These are phyloP conservation scores for Tylopilus orsonianus DNA, from an alignment of 1,284 basidiomycete genomes.

Conservation along the genomic window DNA sequence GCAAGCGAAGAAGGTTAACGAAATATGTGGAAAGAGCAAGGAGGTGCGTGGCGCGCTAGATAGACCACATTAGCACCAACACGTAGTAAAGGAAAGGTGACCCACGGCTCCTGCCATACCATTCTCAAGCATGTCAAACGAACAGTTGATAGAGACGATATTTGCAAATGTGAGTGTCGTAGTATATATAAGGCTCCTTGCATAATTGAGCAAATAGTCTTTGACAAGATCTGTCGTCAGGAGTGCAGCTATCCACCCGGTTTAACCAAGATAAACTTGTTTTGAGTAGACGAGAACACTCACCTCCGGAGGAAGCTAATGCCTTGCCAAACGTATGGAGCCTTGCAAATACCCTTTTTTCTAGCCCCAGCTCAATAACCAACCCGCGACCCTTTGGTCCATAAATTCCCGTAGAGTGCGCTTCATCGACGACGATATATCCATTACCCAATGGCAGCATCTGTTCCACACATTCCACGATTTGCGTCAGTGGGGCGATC, in stretches of 20 bases:
- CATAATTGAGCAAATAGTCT: constrained; percentile 91
- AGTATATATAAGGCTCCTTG: constrained; percentile 87
- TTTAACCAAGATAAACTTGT: background rate
- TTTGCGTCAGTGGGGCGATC: constrained; percentile 70
- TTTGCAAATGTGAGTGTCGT: constrained; percentile 78
- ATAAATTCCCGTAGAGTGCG: constrained; percentile 81
- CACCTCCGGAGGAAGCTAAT: constrained; percentile 76
- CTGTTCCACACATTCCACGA: constrained; percentile 60
- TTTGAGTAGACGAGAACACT: constrained; percentile 27
- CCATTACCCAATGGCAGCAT: constrained; percentile 61
- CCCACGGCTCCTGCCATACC: constrained; percentile 59
- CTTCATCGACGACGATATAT: constrained; percentile 84
- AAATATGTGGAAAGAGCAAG: constrained; percentile 42
- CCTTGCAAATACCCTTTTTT: constrained; percentile 61
- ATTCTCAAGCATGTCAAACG: constrained; percentile 76
- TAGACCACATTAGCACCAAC: background rate
- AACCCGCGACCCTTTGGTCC: constrained; percentile 79
- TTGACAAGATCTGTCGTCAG: constrained; percentile 72
- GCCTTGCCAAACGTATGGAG: constrained; percentile 74
- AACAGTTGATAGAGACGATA: constrained; percentile 71
- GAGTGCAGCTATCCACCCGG: constrained; percentile 62
- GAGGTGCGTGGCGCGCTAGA: constrained; percentile 45
- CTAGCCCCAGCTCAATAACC: constrained; percentile 62
- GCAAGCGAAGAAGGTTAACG: constrained; percentile 34
- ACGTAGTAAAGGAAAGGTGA: constrained; percentile 1